Percentiles rank a stretch among this genome's conserved stretches.
phyloP scores from a whole-genome alignment of 352 stramenopile species.

The Peronospora farinosa region DNA sequence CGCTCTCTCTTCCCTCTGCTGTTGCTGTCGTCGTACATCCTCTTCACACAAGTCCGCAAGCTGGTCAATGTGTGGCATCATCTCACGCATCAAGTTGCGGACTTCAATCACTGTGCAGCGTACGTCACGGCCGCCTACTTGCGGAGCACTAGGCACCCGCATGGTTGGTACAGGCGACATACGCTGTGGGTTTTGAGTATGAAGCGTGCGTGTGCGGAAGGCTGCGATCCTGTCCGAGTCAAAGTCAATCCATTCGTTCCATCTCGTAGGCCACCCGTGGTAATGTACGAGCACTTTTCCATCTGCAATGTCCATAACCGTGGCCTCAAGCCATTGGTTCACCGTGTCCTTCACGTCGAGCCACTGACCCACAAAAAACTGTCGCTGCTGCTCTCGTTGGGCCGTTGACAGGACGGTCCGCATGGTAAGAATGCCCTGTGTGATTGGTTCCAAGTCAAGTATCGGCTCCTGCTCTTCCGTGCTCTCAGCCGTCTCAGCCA shows the following conservation, averaged over 20 bases:
- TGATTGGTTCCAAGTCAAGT: slow-evolving; percentile 47
- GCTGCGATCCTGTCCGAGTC: slow-evolving; percentile 92
- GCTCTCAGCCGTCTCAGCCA: slow-evolving; percentile 30
- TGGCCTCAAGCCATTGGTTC: slow-evolving; percentile 97
- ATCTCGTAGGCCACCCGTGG: slow-evolving; percentile 94
- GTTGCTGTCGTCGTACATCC: slow-evolving; percentile 15
- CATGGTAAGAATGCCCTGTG: slow-evolving; percentile 49
- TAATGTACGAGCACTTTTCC: slow-evolving; percentile 93
- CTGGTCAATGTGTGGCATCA: slow-evolving; percentile 63
- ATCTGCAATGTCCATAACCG: slow-evolving; percentile 85
- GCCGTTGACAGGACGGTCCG: slow-evolving; percentile 49
- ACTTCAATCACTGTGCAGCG: slow-evolving; percentile 47
- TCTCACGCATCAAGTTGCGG: slow-evolving; percentile 58
- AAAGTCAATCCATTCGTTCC: slow-evolving; percentile 96
- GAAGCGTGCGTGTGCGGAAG: slow-evolving; percentile 90
- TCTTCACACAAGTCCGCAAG: slow-evolving; percentile 59
- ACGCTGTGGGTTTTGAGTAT: slow-evolving; percentile 37
- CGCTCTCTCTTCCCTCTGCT: neutral
- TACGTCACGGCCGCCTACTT: slow-evolving; percentile 38
- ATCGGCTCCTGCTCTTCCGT: slow-evolving; percentile 16
- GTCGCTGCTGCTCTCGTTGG: slow-evolving; percentile 6
- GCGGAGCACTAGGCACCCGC: slow-evolving; percentile 45
- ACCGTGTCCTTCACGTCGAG: slow-evolving; percentile 96
- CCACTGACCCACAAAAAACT: slow-evolving; percentile 92
- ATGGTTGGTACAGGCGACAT: slow-evolving; percentile 57